Conservation (phyloP, 75 land plant genomes). For the Selaginella moellendorffii region DNA sequence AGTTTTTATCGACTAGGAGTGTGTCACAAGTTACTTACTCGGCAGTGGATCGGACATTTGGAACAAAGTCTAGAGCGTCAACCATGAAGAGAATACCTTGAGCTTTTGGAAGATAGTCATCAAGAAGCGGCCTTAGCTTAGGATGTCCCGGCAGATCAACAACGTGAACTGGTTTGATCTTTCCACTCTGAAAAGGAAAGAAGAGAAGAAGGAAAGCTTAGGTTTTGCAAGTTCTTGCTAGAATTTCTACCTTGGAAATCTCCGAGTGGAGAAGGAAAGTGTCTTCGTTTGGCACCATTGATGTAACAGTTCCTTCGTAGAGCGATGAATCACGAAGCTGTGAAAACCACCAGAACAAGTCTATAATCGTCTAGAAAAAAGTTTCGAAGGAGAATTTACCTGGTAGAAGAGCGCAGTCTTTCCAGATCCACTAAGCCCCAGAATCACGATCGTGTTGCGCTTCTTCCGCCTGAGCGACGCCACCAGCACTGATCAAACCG, state of each 20-base stretch:
- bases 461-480: slow-evolving; percentile 37
- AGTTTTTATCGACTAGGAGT: neutral
- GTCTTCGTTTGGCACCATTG: slow-evolving; percentile 94
- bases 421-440: slow-evolving; percentile 81
- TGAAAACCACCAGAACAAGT: neutral
- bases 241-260: slow-evolving; percentile 43
- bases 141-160: slow-evolving; percentile 95
- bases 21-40: slow-evolving; percentile 42
- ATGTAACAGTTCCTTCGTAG: slow-evolving; percentile 90
- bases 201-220: neutral
- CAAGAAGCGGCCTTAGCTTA: slow-evolving; percentile 61
- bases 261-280: slow-evolving; percentile 70
- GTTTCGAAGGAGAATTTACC: slow-evolving; percentile 21
- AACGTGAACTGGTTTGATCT: slow-evolving; percentile 68
- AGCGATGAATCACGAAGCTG: slow-evolving; percentile 89
- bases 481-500: slow-evolving; percentile 30
- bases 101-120: slow-evolving; percentile 72
- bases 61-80: slow-evolving; percentile 87
- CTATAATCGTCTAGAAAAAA: neutral
- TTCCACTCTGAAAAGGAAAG: slow-evolving; percentile 49
- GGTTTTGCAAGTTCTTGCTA: neutral
- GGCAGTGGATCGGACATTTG: slow-evolving; percentile 54
- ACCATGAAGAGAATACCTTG: slow-evolving; percentile 79
- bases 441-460: slow-evolving; percentile 55
- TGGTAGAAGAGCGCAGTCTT: slow-evolving; percentile 88